A percentile compares a stretch with the other conserved stretches of the same genome.
Evolutionary conservation across 2,329 filamentous ascomycete genomes (phyloP).

Genomic region (Lecanicillium sp.): DNA sequence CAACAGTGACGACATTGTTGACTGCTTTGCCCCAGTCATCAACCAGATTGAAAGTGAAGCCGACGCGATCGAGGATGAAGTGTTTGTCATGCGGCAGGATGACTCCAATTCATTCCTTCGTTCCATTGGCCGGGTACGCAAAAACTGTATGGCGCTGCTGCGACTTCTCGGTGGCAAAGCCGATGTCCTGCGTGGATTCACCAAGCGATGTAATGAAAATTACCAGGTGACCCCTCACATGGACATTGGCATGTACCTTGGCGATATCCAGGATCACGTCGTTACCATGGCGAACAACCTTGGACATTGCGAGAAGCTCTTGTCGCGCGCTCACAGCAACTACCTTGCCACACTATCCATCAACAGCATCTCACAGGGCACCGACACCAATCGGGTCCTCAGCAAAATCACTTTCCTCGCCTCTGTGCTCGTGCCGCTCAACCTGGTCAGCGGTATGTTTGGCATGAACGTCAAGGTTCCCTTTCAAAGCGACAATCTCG

Average conservation of each 20-base stretch:
- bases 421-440: constrained; percentile 92
- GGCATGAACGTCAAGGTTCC: constrained; percentile 83
- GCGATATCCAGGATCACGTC: constrained; percentile 98
- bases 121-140: constrained; percentile 82
- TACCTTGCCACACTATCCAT: constrained; percentile 93
- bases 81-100: constrained; percentile 85
- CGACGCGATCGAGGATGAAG: constrained; percentile 89
- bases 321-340: constrained; percentile 89
- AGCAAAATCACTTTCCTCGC: constrained; percentile 94
- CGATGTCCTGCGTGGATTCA: constrained; percentile 96
- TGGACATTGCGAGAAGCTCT: constrained; percentile 94
- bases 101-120: constrained; percentile 84
- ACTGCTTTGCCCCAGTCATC: constrained; percentile 88
- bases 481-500: constrained; percentile 42
- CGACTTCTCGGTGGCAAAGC: constrained; percentile 92
- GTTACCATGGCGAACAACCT: constrained; percentile 98
- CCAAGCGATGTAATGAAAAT: constrained; percentile 97
- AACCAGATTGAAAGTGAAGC: constrained; percentile 81
- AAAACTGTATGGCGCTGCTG: constrained; percentile 90
- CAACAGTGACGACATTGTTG: constrained; percentile 85
- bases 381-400: constrained; percentile 78
- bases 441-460: constrained; percentile 80
- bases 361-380: constrained; percentile 83
- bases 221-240: constrained; percentile 92
- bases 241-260: constrained; percentile 93